phyloP scores from a whole-genome alignment of 2,329 filamentous ascomycete species.

The Graphiopsis chlorocephala region DNA sequence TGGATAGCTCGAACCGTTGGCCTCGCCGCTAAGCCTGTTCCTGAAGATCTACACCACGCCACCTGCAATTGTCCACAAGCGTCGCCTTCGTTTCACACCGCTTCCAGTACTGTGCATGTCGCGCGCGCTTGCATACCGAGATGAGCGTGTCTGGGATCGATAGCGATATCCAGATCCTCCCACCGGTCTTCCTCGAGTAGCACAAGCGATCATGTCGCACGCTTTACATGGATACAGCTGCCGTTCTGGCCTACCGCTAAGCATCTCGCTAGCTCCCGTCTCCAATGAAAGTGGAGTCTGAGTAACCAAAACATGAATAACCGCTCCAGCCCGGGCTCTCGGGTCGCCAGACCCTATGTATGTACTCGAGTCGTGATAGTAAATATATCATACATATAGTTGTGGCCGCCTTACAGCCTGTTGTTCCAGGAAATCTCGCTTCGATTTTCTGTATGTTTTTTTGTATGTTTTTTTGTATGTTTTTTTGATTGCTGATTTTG shows the following conservation, averaged over 20 bases:
- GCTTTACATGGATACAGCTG: neutral
- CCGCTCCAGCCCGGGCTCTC: neutral
- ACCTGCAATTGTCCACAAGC: neutral
- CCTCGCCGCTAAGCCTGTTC: neutral
- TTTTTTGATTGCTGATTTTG: neutral
- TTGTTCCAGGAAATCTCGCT: neutral
- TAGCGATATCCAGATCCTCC: neutral
- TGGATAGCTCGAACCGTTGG: neutral
- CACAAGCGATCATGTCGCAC: neutral
- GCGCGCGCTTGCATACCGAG: neutral
- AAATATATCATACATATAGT: neutral
- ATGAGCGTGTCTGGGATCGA: neutral
- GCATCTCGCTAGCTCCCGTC: neutral
- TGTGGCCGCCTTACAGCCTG: neutral
- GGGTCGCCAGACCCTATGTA: neutral
- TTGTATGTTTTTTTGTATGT: neutral
- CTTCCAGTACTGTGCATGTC: neutral
- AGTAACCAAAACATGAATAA: neutral
- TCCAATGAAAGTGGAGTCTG: slow-evolving; percentile 3
- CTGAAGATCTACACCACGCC: neutral
- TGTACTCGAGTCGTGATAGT: neutral
- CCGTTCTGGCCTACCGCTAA: neutral
- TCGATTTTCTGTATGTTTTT: neutral
- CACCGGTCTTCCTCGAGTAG: neutral
- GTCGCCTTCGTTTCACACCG: neutral